Evolutionary conservation across 768 basidiomycete genomes (phyloP).

Genomic region (Sutorius australiensis): DNA sequence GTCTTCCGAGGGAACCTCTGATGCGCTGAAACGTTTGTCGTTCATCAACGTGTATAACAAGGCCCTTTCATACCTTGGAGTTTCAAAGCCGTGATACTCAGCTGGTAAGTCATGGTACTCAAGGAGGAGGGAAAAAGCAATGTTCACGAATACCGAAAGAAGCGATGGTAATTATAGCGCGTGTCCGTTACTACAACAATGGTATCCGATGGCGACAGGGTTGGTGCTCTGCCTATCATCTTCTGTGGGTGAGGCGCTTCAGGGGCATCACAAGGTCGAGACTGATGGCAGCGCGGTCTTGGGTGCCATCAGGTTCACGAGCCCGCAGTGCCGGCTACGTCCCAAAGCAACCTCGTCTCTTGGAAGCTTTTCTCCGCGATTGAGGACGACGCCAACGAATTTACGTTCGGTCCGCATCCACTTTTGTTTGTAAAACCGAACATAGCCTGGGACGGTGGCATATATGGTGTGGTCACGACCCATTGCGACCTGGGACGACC

Average conservation of each 20-base stretch:
- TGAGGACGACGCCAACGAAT: constrained; percentile 80
- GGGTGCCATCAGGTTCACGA: constrained; percentile 58
- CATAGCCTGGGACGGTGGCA: constrained; percentile 84
- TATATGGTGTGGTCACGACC: constrained; percentile 95
- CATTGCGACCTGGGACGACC: constrained; percentile 64
- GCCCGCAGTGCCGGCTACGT: constrained; percentile 80
- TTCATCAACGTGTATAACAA: not conserved
- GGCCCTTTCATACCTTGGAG: constrained; percentile 32
- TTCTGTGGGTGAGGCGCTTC: not conserved
- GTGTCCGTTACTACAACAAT: constrained; percentile 16
- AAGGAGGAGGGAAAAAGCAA: not conserved
- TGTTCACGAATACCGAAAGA: not conserved
- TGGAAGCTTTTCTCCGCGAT: constrained; percentile 82
- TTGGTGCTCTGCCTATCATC: no score
- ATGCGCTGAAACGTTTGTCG: not conserved
- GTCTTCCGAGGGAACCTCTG: constrained; percentile 63
- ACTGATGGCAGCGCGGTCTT: constrained; percentile 13
- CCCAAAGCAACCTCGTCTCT: constrained; percentile 70
- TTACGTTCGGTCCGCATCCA: constrained; percentile 70
- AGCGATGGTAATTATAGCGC: constrained; percentile 14
- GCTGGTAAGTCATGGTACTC: constrained; percentile 32
- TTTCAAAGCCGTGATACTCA: constrained; percentile 40
- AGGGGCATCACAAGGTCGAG: constrained; percentile 3
- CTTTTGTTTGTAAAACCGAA: constrained; percentile 89
- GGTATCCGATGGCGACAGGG: constrained; percentile 5